A percentile compares a stretch with the other conserved stretches of the same genome.
Conservation (phyloP, 306 rosid species). For the Quercus wislizeni region DNA sequence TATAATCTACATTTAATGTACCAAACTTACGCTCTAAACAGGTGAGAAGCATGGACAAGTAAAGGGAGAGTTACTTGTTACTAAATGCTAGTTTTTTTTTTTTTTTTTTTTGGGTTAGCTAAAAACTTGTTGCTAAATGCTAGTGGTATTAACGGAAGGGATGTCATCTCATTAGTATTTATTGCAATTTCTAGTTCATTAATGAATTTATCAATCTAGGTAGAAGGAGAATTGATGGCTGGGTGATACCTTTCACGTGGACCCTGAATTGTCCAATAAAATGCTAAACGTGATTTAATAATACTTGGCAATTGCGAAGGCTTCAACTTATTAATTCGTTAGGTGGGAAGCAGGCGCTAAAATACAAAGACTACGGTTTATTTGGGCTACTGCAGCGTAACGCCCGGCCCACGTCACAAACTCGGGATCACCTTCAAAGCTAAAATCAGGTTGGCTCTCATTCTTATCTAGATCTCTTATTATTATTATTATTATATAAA, state of each 20-base stretch:
- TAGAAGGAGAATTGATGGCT: constrained; percentile 1
- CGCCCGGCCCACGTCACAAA: not conserved
- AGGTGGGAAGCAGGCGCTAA: constrained; percentile 33
- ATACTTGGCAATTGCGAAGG: constrained; percentile 38
- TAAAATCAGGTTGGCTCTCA: too few relatives aligned
- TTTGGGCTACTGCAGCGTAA: not conserved
- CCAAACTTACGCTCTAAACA: too few relatives aligned
- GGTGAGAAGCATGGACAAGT: too few relatives aligned
- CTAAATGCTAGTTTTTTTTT: too few relatives aligned
- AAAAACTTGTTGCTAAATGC: too few relatives aligned
- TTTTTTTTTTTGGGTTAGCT: too few relatives aligned
- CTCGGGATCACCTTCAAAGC: too few relatives aligned
- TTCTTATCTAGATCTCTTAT: too few relatives aligned
- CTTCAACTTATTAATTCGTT: constrained; percentile 42
- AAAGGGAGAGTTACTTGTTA: too few relatives aligned
- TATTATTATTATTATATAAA: too few relatives aligned
- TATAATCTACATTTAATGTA: too few relatives aligned
- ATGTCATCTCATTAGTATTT: not conserved
- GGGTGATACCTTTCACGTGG: constrained; percentile 45
- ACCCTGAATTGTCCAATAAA: constrained; percentile 37
- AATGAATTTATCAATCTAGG: constrained; percentile 13
- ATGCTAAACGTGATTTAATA: constrained; percentile 19
- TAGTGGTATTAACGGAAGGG: too few relatives aligned
- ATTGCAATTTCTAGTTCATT: not conserved
- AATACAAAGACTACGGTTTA: not conserved